Evolutionary conservation across 2,329 filamentous ascomycete species (phyloP).

Genomic region (Mollisia scopiformis): DNA sequence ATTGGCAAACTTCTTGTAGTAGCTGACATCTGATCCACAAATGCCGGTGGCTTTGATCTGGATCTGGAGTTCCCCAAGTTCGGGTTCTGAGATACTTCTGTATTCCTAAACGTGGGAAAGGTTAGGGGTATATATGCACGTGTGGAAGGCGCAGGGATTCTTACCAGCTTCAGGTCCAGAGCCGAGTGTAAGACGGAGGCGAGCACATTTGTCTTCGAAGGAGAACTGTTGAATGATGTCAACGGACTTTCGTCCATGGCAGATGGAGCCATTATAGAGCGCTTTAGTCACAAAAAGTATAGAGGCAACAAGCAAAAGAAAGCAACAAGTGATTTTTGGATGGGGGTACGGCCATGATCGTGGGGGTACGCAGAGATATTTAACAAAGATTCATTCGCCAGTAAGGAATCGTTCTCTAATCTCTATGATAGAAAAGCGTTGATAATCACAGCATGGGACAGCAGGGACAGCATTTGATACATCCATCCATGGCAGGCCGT

Average conservation of each 20-base stretch:
- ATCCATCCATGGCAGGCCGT: not conserved
- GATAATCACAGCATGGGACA: slow-evolving; percentile 11
- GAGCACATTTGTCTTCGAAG: slow-evolving; percentile 8
- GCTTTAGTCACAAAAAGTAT: slow-evolving; percentile 6
- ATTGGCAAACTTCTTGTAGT: slow-evolving; percentile 74
- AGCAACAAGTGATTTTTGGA: slow-evolving; percentile 3
- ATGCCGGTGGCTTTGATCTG: slow-evolving; percentile 68
- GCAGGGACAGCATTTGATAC: slow-evolving; percentile 1
- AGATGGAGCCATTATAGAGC: slow-evolving; percentile 15
- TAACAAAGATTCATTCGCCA: slow-evolving; percentile 4
- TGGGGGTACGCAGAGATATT: not conserved
- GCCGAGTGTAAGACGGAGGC: slow-evolving; percentile 51
- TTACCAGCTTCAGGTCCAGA: slow-evolving; percentile 59
- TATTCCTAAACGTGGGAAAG: slow-evolving; percentile 48
- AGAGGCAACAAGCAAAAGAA: slow-evolving; percentile 4
- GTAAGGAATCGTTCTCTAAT: slow-evolving; percentile 16
- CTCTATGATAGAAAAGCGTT: slow-evolving; percentile 10
- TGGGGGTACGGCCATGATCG: not conserved
- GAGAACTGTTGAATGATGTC: slow-evolving; percentile 4
- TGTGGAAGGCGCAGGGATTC: slow-evolving; percentile 23
- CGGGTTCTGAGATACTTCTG: slow-evolving; percentile 46
- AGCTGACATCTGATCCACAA: slow-evolving; percentile 71
- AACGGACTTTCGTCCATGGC: slow-evolving; percentile 14
- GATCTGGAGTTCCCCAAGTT: slow-evolving; percentile 61
- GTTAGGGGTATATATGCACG: slow-evolving; percentile 10